Evolutionary conservation across 495 filamentous ascomycete genomes (phyloP).

Genomic region (Xanthoparmelia taractica): DNA sequence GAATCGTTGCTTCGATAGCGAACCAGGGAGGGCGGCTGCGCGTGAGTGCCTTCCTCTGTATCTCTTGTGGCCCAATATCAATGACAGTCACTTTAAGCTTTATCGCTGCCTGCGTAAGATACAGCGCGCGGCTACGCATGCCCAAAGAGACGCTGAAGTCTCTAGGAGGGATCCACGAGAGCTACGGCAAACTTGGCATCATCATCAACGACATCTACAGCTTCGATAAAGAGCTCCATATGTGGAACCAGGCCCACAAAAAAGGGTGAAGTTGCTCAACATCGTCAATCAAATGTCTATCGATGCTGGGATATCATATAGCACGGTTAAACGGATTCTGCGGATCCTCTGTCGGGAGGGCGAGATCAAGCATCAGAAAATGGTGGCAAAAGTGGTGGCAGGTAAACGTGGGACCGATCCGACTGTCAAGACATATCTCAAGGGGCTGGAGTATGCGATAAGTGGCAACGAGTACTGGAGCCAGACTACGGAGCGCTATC

Average conservation of each 20-base stretch:
- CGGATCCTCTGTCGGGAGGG: conserved; percentile 32
- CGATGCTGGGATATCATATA: conserved; percentile 22
- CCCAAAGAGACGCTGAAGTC: conserved; percentile 24
- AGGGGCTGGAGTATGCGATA: conserved; percentile 36
- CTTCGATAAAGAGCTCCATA: conserved; percentile 31
- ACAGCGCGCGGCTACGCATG: conserved; percentile 33
- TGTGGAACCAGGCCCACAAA: conserved; percentile 21
- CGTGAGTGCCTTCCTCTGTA: conserved; percentile 46
- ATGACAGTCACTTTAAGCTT: conserved; percentile 46
- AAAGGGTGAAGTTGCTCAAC: conserved; percentile 30
- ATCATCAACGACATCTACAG: conserved; percentile 47
- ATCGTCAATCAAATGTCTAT: conserved; percentile 26
- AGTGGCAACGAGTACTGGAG: conserved; percentile 41
- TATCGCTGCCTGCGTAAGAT: conserved; percentile 57
- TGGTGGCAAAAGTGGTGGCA: conserved; percentile 15
- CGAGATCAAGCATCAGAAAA: conserved; percentile 24
- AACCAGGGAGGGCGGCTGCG: conserved; percentile 21
- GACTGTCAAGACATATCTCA: conserved; percentile 25
- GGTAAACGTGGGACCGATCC: background rate
- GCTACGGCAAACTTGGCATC: conserved; percentile 39
- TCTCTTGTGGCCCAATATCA: conserved; percentile 29
- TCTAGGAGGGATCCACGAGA: conserved; percentile 46
- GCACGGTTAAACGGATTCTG: conserved; percentile 30
- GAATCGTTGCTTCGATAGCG: conserved; percentile 11
- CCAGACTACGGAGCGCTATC: conserved; percentile 25